Evolutionary conservation across 1,284 basidiomycete genomes (phyloP), one percentile per base, ranked within the genome.

Genomic region (Gymnopus androsaceus): DNA sequence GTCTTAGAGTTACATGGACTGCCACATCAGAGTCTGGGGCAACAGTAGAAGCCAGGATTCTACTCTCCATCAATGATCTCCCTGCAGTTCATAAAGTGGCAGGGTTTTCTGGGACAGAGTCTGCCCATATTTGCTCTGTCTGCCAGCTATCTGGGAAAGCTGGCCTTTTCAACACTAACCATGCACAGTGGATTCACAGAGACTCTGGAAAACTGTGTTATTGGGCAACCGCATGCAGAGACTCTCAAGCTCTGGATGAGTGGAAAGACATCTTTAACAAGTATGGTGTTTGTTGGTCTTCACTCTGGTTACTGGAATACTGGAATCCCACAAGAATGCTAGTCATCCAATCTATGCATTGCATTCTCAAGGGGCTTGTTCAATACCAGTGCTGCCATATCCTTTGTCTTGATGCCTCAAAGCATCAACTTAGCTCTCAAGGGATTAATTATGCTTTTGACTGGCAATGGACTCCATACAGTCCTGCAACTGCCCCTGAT

Each of bases 261-360:
- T 59, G 58, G 25, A 51, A 65, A 3, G 14, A 30, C 9, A 44
- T 71, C 3, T 67, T 63, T 34, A 52, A 64, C 4, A 31, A 44
- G 8, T 33, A 65, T 45, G 69, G 71, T 8, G 48, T 72, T 31
- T 42, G 27, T 8, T 57, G 50, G 56, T 57, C 56, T 4, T 27
- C 25, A 21, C 19, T 57, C 2, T 53, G 62, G 68, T 5, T 69
- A 65, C 53, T 73, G 21, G 67, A 65, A 5, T 73, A 73, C 56
- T 73, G 70, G 70, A 62, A 72, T 54, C 68, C 68, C 0, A 64
- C 61, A 4, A 42, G 51, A 5, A 63, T 61, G 30, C 34, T 66
- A 15, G 64, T 68, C 5, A 54, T 71, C 3, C 69, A 72, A 38
- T 14, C 59, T 8, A 72, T 73, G 72, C 71, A 73, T 50, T 58